Evolutionary conservation across 1,139 yeast genomes (phyloP), one percentile per base, ranked within the genome.

Genomic region (Dujonia santamariae): DNA sequence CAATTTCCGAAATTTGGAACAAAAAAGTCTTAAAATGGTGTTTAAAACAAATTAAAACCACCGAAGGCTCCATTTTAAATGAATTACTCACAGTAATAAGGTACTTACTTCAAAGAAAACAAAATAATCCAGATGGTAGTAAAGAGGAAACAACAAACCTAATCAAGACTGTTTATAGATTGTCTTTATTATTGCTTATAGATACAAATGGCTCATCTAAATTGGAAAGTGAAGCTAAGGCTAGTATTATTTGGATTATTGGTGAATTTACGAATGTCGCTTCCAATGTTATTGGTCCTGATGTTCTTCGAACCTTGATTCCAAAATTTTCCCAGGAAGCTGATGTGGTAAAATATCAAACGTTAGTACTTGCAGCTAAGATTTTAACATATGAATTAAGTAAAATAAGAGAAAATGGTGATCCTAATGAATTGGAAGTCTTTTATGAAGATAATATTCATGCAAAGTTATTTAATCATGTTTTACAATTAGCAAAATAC

Each of bases 221-320:
- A 2, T 47, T 71, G 20, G 69, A 61, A 20, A 53, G 63, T 16
- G 67, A 69, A 13, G 96, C 97, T 0, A 77, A 80, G 44, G 88
- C 95, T 1, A 84, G 94, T 37, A 80, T 88, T 15, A 72, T 92
- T 13, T 94, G 97, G 97, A 71, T 90, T 9, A 75, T 92, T 30
- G 97, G 97, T 2, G 97, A 92, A 51, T 82, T 85, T 50, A 59
- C 74, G 0, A 64, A 58, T 28, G 51, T 56, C n/a, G 56, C 62
- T 7, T 48, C 57, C 7, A 67, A 67, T 31, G 35, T 51, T 17
- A 68, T 85, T 31, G 87, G 87, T 1, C 94, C 95, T 0, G 97
- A 92, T 54, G 76, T 87, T 1, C 63, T 88, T 37, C 68, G 96
- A 35, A 58, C 61, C 7, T 58, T 84, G 28, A 59, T 82, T n/a